Conservation (phyloP, 495 filamentous ascomycete species). For the Sphaerosporella brunnea region DNA sequence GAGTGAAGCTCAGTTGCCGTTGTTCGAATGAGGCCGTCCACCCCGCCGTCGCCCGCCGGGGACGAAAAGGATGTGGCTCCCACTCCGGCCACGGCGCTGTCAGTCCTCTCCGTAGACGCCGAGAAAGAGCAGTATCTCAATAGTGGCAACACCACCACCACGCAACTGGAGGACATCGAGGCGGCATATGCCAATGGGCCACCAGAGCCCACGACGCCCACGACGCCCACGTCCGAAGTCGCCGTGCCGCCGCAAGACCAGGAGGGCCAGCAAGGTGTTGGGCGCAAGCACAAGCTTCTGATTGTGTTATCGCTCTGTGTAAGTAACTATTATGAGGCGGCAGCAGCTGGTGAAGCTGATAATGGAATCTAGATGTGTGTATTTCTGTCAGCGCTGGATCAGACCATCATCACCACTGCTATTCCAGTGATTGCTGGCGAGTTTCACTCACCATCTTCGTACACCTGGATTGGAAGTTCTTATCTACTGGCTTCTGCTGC, state of each 20-base stretch:
- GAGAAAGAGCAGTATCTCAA: neutral
- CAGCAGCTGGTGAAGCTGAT: conserved; percentile 5
- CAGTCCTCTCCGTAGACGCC: neutral
- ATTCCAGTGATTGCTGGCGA: conserved; percentile 45
- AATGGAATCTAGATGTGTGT: conserved; percentile 27
- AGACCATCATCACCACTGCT: conserved; percentile 44
- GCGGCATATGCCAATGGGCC: no score
- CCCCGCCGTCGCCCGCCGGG: no score
- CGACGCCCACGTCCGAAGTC: no score
- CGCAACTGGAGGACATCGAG: neutral
- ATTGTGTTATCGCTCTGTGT: conserved; percentile 25
- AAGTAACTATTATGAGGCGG: neutral
- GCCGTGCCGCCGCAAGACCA: neutral
- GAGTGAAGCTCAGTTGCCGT: no score
- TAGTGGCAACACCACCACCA: neutral
- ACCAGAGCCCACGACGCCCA: no score
- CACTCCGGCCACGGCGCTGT: no score
- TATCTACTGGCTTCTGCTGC: conserved; percentile 30
- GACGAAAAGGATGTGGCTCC: no score
- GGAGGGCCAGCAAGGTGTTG: neutral
- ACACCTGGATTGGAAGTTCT: conserved; percentile 60
- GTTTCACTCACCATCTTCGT: conserved; percentile 44
- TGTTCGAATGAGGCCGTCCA: no score
- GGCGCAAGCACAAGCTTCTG: conserved; percentile 11
- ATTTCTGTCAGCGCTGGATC: conserved; percentile 45